These are phyloP conservation scores for Helianthus annuus DNA, from an alignment of 129 eudicot genomes.

Conservation along the genomic window HanXRQr2.0-SUNRISE NC_035442.2:75392177-75392676, in stretches of 20 bases:
- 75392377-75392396: not conserved
- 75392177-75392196: conserved; percentile 80
- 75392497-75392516: conserved; percentile 11
- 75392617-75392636: conserved; percentile 54
- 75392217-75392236: too few species aligned
- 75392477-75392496: not conserved
- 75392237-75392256: too few species aligned
- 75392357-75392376: not conserved
- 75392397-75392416: not conserved
- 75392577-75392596: too few species aligned
- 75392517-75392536: conserved; percentile 12
- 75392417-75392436: not conserved
- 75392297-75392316: not conserved
- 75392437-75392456: not conserved
- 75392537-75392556: conserved; percentile 96
- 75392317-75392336: not conserved
- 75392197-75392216: conserved; percentile 65
- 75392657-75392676: not conserved
- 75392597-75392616: too few species aligned
- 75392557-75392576: too few species aligned
- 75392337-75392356: conserved; percentile 18
- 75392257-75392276: too few species aligned
- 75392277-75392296: too few species aligned
- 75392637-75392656: not conserved
- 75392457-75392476: not conserved